phyloP scores from a whole-genome alignment of 73 alveolate genomes.

The Tetrahymena elliotti region DNA sequence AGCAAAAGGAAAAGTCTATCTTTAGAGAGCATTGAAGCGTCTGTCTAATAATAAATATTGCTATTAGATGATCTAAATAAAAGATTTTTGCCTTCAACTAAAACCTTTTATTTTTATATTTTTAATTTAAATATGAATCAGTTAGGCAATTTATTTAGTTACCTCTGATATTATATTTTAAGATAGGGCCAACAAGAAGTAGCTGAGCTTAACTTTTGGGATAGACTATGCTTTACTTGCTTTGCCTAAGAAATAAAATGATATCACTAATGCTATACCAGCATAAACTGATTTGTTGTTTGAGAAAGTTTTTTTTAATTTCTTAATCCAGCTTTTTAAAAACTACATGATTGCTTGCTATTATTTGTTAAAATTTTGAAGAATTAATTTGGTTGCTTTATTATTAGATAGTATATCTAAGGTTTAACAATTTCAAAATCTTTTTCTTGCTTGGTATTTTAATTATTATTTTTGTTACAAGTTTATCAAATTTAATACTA shows the following conservation, averaged over 20 bases:
- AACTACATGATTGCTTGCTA: not conserved
- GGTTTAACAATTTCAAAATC: not conserved
- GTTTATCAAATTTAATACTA: not conserved
- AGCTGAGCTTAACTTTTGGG: slow-evolving; percentile 18
- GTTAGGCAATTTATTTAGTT: not conserved
- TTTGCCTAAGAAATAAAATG: not conserved
- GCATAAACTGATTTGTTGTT: slow-evolving; percentile 13
- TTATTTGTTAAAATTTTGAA: too few species aligned
- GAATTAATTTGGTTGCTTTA: too few species aligned
- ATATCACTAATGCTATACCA: not conserved
- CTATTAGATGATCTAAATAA: slow-evolving; percentile 8
- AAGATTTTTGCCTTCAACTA: not conserved
- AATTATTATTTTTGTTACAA: not conserved
- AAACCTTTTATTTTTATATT: not conserved
- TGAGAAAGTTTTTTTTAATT: not conserved
- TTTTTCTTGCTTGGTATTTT: not conserved
- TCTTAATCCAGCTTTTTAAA: not conserved
- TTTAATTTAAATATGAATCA: not conserved
- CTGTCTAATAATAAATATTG: not conserved
- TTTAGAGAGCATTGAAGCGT: not conserved
- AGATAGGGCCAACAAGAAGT: slow-evolving; percentile 5
- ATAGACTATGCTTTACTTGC: not conserved
- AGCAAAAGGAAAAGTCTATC: not conserved
- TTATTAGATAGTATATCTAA: too few species aligned
- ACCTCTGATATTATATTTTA: slow-evolving; percentile 11